Percentiles rank a stretch among this genome's conserved stretches.
These are phyloP conservation scores for Ceratobasidium papillatum DNA, from an alignment of 1,284 basidiomycete species.

Conservation along the genomic window DNA sequence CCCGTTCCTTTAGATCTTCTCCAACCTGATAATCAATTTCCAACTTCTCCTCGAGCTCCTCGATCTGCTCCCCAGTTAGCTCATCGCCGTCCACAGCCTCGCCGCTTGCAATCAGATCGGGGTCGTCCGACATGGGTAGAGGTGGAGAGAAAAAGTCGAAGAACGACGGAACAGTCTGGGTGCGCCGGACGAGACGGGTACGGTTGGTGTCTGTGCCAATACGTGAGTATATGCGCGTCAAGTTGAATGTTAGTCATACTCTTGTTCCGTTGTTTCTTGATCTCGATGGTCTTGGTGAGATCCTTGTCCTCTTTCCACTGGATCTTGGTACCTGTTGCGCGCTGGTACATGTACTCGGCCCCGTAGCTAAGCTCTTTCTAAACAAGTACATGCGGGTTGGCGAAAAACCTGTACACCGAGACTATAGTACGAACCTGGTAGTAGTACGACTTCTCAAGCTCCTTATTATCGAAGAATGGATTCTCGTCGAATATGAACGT, in stretches of 20 bases:
- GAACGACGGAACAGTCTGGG: slow-evolving; percentile 88
- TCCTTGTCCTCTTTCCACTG: slow-evolving; percentile 99
- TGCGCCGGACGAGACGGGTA: slow-evolving; percentile 90
- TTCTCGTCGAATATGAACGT: slow-evolving; percentile 84
- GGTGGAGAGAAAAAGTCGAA: slow-evolving; percentile 98
- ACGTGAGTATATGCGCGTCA: slow-evolving; percentile 24
- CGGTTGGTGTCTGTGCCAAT: slow-evolving; percentile 81
- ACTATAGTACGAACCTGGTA: slow-evolving; percentile 68
- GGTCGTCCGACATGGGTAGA: slow-evolving; percentile 73
- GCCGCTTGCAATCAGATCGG: slow-evolving; percentile 28
- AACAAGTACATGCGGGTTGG: background rate
- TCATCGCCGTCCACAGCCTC: slow-evolving; percentile 71
- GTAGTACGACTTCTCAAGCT: slow-evolving; percentile 92
- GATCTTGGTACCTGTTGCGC: slow-evolving; percentile 88
- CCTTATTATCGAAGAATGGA: slow-evolving; percentile 86
- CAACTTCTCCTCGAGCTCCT: slow-evolving; percentile 90
- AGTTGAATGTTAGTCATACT: slow-evolving; percentile 62
- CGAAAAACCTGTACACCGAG: background rate
- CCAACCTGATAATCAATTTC: slow-evolving; percentile 99
- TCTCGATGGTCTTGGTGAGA: slow-evolving; percentile 96
- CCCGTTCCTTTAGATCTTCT: slow-evolving; percentile 98
- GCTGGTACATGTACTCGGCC: slow-evolving; percentile 96
- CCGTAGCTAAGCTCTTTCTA: slow-evolving; percentile 87
- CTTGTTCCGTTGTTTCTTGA: slow-evolving; percentile 99
- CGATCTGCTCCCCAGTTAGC: slow-evolving; percentile 84